Percentiles rank a stretch among this genome's conserved stretches.
Conservation (phyloP, 108 stramenopile genomes). For the Ochromonas danica region DNA sequence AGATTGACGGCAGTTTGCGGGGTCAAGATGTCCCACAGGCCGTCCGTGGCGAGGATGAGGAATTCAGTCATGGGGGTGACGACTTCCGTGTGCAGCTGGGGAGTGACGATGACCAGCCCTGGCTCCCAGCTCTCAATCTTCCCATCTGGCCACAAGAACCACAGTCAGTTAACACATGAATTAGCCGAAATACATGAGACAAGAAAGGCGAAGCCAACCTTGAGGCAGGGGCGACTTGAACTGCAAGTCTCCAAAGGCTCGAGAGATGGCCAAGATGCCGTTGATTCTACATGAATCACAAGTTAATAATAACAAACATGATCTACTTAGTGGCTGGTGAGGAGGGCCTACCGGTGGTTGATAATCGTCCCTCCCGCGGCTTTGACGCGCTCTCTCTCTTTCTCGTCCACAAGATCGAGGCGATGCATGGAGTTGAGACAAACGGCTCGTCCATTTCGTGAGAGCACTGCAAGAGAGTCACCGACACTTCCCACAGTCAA, state of each 20-base stretch:
- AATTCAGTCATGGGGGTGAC: slow-evolving; percentile 75
- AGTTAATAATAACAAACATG: too few species aligned
- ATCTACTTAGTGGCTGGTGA: too few species aligned
- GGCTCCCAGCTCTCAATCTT: background rate
- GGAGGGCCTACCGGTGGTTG: slow-evolving; percentile 65
- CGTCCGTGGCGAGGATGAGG: slow-evolving; percentile 84
- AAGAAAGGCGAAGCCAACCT: too few species aligned
- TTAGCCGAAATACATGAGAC: too few species aligned
- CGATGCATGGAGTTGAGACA: slow-evolving; percentile 81
- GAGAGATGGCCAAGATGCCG: slow-evolving; percentile 87
- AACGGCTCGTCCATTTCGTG: slow-evolving; percentile 64
- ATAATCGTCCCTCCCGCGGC: slow-evolving; percentile 41
- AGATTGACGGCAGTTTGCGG: slow-evolving; percentile 72
- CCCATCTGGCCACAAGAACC: background rate
- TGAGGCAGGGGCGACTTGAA: too few species aligned
- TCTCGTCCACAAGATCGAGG: slow-evolving; percentile 32
- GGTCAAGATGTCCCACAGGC: slow-evolving; percentile 87
- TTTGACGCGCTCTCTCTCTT: slow-evolving; percentile 41
- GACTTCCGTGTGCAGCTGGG: slow-evolving; percentile 70
- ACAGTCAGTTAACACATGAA: too few species aligned
- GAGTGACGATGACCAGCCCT: slow-evolving; percentile 50
- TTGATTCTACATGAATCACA: slow-evolving; percentile 59
- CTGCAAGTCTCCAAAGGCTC: slow-evolving; percentile 83
- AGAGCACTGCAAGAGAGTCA: slow-evolving; percentile 77
- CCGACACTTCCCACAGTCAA: slow-evolving; percentile 75